Percentiles rank a stretch among this genome's conserved stretches.
phyloP scores from a whole-genome alignment of 768 basidiomycete genomes.

The Ramaria sp. region DNA sequence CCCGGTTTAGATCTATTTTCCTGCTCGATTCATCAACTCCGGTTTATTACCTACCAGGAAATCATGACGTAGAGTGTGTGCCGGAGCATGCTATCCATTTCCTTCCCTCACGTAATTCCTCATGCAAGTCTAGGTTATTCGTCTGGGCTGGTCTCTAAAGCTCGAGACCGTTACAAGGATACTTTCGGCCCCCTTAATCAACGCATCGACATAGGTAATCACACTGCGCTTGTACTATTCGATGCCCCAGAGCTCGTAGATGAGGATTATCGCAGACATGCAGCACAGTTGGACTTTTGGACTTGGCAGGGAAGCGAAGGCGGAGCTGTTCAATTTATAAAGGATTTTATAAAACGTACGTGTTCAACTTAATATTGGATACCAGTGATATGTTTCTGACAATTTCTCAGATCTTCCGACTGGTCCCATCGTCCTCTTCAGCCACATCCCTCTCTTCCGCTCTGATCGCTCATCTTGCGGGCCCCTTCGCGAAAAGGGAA shows the following conservation, averaged over 20 bases:
- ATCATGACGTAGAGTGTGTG: slow-evolving; percentile 76
- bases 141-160: slow-evolving; percentile 16
- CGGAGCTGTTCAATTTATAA: slow-evolving; percentile 48
- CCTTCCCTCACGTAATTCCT: background rate
- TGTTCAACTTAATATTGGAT: background rate
- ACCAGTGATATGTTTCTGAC: background rate
- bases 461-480: slow-evolving; percentile 60
- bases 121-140: background rate
- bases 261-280: slow-evolving; percentile 48
- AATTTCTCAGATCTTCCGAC: slow-evolving; percentile 18
- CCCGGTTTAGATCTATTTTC: slow-evolving; percentile 67
- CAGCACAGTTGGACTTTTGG: slow-evolving; percentile 28
- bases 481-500: slow-evolving; percentile 61
- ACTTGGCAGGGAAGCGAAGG: slow-evolving; percentile 39
- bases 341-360: slow-evolving; percentile 31
- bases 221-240: slow-evolving; percentile 53
- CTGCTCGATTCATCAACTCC: slow-evolving; percentile 36
- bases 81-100: slow-evolving; percentile 5
- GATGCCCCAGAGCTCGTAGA: slow-evolving; percentile 68
- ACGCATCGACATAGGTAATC: slow-evolving; percentile 53
- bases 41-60: slow-evolving; percentile 73
- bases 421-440: slow-evolving; percentile 59
- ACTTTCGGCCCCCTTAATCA: slow-evolving; percentile 73
- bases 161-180: slow-evolving; percentile 41
- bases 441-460: slow-evolving; percentile 79